A percentile compares a stretch with the other conserved stretches of the same genome.
phyloP scores from a whole-genome alignment of 108 stramenopile species.

The Nannochloropsis oceanica region DNA sequence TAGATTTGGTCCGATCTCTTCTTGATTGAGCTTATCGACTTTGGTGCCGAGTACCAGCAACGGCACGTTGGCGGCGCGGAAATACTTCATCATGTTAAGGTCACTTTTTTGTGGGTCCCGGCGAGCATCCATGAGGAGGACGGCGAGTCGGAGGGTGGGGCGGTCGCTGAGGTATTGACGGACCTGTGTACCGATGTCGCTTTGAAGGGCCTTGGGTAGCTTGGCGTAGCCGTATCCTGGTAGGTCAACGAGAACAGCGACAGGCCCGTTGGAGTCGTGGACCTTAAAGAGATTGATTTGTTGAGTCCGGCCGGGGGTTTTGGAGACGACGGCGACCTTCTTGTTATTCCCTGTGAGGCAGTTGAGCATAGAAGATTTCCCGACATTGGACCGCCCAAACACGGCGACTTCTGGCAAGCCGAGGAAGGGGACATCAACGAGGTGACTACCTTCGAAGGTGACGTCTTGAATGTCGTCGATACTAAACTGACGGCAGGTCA shows the following conservation, averaged over 20 bases:
- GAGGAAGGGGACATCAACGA: background rate
- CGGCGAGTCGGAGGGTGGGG: conserved; percentile 57
- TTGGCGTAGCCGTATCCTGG: conserved; percentile 94
- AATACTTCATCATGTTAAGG: conserved; percentile 51
- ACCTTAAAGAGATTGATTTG: conserved; percentile 32
- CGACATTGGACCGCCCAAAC: conserved; percentile 39
- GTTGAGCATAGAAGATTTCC: conserved; percentile 43
- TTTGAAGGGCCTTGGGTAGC: conserved; percentile 58
- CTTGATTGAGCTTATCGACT: conserved; percentile 57
- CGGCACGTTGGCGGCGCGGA: conserved; percentile 63
- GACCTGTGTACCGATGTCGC: conserved; percentile 53
- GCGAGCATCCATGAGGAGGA: conserved; percentile 70
- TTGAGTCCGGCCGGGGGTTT: conserved; percentile 38
- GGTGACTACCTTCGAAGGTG: background rate
- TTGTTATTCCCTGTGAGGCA: conserved; percentile 25
- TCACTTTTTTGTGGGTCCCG: conserved; percentile 63
- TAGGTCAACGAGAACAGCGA: conserved; percentile 65
- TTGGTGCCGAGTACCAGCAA: conserved; percentile 74
- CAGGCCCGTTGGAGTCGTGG: background rate
- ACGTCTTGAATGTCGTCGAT: background rate
- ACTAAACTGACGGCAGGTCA: background rate
- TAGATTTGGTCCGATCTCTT: conserved; percentile 10
- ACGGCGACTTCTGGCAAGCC: conserved; percentile 40
- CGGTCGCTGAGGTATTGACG: conserved; percentile 57
- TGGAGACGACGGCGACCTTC: conserved; percentile 16